Conservation (phyloP, 805 yeast genomes). For the Tetrapisispora namnaoensis region DNA sequence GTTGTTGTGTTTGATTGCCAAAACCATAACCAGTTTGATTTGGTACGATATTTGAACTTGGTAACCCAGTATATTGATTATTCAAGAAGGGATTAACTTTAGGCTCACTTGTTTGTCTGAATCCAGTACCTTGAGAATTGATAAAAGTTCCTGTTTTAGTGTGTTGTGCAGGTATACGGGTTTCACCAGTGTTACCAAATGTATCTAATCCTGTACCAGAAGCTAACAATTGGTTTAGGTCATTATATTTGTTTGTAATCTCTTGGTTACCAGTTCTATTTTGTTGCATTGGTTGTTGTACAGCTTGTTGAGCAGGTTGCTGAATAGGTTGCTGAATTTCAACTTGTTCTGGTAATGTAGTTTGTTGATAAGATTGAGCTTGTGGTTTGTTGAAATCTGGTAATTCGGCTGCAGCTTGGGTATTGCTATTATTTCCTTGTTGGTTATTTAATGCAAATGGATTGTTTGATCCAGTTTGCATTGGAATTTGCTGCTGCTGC, state of each 20-base stretch:
- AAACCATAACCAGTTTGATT: constrained; percentile 91
- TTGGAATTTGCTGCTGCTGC: constrained; percentile 39
- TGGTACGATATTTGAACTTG: constrained; percentile 58
- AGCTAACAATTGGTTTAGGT: constrained; percentile 68
- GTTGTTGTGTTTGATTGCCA: constrained; percentile 53
- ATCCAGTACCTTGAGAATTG: constrained; percentile 84
- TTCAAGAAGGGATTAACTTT: constrained; percentile 38
- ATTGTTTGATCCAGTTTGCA: constrained; percentile 65
- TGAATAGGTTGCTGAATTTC: constrained; percentile 1
- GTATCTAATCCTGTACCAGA: constrained; percentile 90
- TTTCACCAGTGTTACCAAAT: constrained; percentile 38
- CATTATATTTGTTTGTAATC: constrained; percentile 52
- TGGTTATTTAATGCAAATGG: constrained; percentile 51
- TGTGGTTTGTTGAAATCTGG: constrained; percentile 4
- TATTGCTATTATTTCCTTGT: constrained; percentile 3
- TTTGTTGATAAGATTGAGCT: neutral
- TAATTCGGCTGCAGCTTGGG: constrained; percentile 2
- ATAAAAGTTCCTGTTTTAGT: constrained; percentile 73
- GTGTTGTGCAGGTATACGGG: constrained; percentile 85
- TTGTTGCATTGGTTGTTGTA: constrained; percentile 34
- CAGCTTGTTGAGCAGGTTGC: constrained; percentile 1
- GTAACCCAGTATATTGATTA: constrained; percentile 65
- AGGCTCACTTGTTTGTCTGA: constrained; percentile 35
- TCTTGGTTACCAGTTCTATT: constrained; percentile 45
- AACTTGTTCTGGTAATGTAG: constrained; percentile 4